Percentiles rank a stretch among this genome's conserved stretches.
phyloP scores from a whole-genome alignment of 495 filamentous ascomycete species.

The Hypoxylon intermedium region DNA sequence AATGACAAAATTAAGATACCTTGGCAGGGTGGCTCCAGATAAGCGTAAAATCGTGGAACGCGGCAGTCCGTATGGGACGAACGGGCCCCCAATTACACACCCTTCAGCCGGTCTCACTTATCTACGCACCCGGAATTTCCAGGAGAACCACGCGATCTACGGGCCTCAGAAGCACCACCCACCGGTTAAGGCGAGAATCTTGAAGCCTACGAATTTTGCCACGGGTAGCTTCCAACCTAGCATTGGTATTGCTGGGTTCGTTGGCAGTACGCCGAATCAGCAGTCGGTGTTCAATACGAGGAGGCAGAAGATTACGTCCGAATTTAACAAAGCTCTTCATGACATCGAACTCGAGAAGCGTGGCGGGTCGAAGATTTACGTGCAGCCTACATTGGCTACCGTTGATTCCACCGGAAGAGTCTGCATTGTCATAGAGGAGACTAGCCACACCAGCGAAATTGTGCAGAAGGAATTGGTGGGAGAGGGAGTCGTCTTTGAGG shows the following conservation, averaged over 20 bases:
- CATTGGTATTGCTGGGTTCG: slow-evolving; percentile 60
- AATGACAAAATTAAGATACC: background rate
- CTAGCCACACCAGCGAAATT: slow-evolving; percentile 53
- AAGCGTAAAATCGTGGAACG: slow-evolving; percentile 20
- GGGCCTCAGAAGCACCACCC: slow-evolving; percentile 72
- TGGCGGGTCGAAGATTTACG: slow-evolving; percentile 73
- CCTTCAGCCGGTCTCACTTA: slow-evolving; percentile 92
- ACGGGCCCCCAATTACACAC: slow-evolving; percentile 82
- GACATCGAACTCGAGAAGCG: slow-evolving; percentile 63
- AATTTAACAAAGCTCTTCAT: slow-evolving; percentile 37
- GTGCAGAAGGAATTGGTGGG: slow-evolving; percentile 60
- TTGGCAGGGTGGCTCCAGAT: slow-evolving; percentile 27
- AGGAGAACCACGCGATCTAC: slow-evolving; percentile 81
- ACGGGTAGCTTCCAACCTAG: slow-evolving; percentile 33
- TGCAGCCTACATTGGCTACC: slow-evolving; percentile 61
- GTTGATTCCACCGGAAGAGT: slow-evolving; percentile 69
- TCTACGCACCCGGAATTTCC: slow-evolving; percentile 69
- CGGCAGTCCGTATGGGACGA: slow-evolving; percentile 58
- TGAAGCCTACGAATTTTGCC: slow-evolving; percentile 50
- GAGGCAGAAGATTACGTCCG: background rate
- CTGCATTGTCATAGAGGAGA: slow-evolving; percentile 54
- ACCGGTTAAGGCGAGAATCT: slow-evolving; percentile 72
- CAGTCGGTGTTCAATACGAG: slow-evolving; percentile 41
- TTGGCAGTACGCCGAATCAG: slow-evolving; percentile 42
- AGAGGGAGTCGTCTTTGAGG: slow-evolving; percentile 40